Percentiles rank a stretch among this genome's conserved stretches.
Conservation (phyloP, 352 stramenopile species). For the Peronosclerospora sorghi region DNA sequence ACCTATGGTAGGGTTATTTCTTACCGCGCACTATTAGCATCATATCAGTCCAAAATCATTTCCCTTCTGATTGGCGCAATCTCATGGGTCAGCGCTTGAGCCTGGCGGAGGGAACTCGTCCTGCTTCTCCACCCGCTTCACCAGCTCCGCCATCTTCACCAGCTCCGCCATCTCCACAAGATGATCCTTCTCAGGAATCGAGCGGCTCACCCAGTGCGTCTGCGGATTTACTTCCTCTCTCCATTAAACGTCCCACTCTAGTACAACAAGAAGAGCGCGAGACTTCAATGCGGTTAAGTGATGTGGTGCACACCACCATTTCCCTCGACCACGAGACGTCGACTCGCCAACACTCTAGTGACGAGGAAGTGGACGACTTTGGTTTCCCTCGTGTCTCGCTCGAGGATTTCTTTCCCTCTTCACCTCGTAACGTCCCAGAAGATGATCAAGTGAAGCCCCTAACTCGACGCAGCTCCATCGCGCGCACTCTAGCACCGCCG, state of each 20-base stretch:
- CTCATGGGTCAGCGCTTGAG: slow-evolving; percentile 29
- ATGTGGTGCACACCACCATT: slow-evolving; percentile 13
- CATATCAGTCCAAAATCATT: neutral
- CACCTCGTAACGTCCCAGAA: slow-evolving; percentile 5
- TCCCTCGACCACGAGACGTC: slow-evolving; percentile 12
- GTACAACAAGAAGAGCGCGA: slow-evolving; percentile 6
- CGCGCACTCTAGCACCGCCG: slow-evolving; percentile 10
- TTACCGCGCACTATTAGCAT: neutral
- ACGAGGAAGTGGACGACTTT: slow-evolving; percentile 2
- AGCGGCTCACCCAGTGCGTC: neutral
- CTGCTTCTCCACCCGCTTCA: neutral
- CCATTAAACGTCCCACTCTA: slow-evolving; percentile 2
- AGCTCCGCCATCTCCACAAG: neutral
- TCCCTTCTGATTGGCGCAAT: neutral
- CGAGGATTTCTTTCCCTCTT: slow-evolving; percentile 11
- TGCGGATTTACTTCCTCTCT: neutral
- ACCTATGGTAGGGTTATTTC: too few relatives aligned
- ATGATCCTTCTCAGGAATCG: too few relatives aligned
- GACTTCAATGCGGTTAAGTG: slow-evolving; percentile 2
- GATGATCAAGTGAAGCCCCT: slow-evolving; percentile 18
- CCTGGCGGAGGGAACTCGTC: neutral
- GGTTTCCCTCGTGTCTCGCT: slow-evolving; percentile 5
- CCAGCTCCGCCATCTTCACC: neutral
- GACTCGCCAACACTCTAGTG: slow-evolving; percentile 5
- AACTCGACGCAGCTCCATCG: slow-evolving; percentile 16